These are phyloP conservation scores for Suhomyces panamericanus DNA, from an alignment of 1,139 yeast genomes.

Conservation along the genomic window DNA sequence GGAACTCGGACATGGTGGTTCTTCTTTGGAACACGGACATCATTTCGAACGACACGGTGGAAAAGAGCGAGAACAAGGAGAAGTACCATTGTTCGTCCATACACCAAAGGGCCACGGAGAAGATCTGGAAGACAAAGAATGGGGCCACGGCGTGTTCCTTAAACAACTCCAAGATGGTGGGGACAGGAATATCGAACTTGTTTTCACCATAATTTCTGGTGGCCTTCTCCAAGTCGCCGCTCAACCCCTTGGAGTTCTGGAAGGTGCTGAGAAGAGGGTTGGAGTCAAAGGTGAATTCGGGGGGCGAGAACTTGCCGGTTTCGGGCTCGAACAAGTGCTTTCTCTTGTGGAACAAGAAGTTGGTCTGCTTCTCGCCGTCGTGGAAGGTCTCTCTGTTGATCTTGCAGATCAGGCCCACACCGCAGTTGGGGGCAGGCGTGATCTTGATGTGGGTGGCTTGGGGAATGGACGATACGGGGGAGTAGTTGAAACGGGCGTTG, in stretches of 20 bases:
- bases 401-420: slow-evolving; percentile 76
- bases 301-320: slow-evolving; percentile 67
- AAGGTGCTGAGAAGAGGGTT: slow-evolving; percentile 57
- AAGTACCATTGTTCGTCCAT: slow-evolving; percentile 98
- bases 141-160: slow-evolving; percentile 99
- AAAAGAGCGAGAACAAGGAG: slow-evolving; percentile 85
- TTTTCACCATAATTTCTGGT: slow-evolving; percentile 76
- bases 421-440: slow-evolving; percentile 82
- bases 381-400: slow-evolving; percentile 59
- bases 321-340: slow-evolving; percentile 71
- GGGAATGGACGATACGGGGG: slow-evolving; percentile 47
- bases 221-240: slow-evolving; percentile 56
- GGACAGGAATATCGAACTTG: slow-evolving; percentile 91
- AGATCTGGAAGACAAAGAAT: slow-evolving; percentile 92
- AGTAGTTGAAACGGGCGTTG: slow-evolving; percentile 70
- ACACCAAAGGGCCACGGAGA: slow-evolving; percentile 94
- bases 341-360: slow-evolving; percentile 89
- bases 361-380: slow-evolving; percentile 62
- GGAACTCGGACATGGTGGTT: slow-evolving; percentile 89
- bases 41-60: slow-evolving; percentile 90
- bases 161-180: slow-evolving; percentile 85
- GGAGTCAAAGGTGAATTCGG: slow-evolving; percentile 72
- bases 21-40: slow-evolving; percentile 96
- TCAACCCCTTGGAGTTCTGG: slow-evolving; percentile 64
- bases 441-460: slow-evolving; percentile 74